Conservation (phyloP, 148 eudicot species). For the Linanthus parryae region DNA sequence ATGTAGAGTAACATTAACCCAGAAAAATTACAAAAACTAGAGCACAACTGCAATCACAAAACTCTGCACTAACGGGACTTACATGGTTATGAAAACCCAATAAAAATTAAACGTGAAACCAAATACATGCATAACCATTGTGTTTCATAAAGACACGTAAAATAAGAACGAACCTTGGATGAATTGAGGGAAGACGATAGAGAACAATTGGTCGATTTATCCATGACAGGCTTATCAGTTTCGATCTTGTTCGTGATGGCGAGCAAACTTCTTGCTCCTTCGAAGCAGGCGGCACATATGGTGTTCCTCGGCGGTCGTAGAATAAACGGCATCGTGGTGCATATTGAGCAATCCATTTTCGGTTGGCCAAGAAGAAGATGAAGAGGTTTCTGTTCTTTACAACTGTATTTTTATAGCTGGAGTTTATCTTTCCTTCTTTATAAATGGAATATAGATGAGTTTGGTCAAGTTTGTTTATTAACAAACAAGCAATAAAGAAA, state of each 20-base stretch:
- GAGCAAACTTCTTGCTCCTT: conserved; percentile 66
- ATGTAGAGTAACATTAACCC: no score
- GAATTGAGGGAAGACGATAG: conserved; percentile 20
- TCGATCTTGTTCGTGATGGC: conserved; percentile 46
- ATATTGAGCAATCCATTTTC: conserved; percentile 79
- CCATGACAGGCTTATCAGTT: conserved; percentile 18
- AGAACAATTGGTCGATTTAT: conserved; percentile 25
- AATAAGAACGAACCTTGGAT: conserved; percentile 43
- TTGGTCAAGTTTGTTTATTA: background rate
- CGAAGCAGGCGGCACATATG: conserved; percentile 74
- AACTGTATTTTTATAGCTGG: no score
- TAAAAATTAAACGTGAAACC: no score
- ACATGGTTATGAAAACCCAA: no score
- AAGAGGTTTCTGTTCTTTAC: background rate
- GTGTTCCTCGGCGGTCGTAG: conserved; percentile 82
- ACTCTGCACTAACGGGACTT: no score
- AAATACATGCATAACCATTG: no score
- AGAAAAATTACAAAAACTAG: no score
- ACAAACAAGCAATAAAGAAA: no score
- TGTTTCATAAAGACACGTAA: no score
- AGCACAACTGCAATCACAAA: no score
- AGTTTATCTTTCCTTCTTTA: no score
- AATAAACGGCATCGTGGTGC: conserved; percentile 66
- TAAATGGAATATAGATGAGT: background rate
- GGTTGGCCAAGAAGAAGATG: background rate